A percentile compares a stretch with the other conserved stretches of the same genome.
phyloP scores from a whole-genome alignment of 2,329 filamentous ascomycete species.

The Elsinoe ampelina region DNA sequence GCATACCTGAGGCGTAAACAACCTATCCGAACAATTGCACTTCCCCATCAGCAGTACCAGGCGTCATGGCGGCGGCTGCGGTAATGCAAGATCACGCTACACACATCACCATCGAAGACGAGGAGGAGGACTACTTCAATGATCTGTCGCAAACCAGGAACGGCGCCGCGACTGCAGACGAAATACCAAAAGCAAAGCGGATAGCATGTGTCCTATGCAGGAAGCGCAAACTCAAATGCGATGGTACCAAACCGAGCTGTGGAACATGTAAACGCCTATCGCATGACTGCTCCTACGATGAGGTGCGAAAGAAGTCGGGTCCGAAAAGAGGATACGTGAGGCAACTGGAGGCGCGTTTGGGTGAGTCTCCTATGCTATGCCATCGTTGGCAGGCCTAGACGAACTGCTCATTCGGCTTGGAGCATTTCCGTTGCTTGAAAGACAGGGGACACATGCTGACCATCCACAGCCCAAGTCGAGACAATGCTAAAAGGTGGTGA shows the following conservation, averaged over 20 bases:
- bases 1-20: no score
- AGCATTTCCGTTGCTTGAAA: no score
- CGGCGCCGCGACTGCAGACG: conserved; percentile 28
- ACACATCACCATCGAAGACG: conserved; percentile 23
- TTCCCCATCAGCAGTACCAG: background rate
- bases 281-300: conserved; percentile 83
- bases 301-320: conserved; percentile 86
- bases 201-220: conserved; percentile 92
- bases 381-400: no score
- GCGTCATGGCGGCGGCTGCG: background rate
- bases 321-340: conserved; percentile 94
- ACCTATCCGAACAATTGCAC: no score
- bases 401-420: no score
- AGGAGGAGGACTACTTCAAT: conserved; percentile 46
- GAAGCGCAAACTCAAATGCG: conserved; percentile 84
- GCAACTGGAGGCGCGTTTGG: conserved; percentile 81
- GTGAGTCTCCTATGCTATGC: conserved; percentile 45
- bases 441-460: conserved; percentile 4
- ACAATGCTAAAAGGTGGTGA: conserved; percentile 70
- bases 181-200: conserved; percentile 54
- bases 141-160: conserved; percentile 39
- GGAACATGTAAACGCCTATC: conserved; percentile 80
- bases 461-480: conserved; percentile 61
- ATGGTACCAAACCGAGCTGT: conserved; percentile 74
- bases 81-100: background rate